A percentile compares a stretch with the other conserved stretches of the same genome.
Evolutionary conservation across 2,329 filamentous ascomycete species (phyloP).

Genomic region (Capronia americana): DNA sequence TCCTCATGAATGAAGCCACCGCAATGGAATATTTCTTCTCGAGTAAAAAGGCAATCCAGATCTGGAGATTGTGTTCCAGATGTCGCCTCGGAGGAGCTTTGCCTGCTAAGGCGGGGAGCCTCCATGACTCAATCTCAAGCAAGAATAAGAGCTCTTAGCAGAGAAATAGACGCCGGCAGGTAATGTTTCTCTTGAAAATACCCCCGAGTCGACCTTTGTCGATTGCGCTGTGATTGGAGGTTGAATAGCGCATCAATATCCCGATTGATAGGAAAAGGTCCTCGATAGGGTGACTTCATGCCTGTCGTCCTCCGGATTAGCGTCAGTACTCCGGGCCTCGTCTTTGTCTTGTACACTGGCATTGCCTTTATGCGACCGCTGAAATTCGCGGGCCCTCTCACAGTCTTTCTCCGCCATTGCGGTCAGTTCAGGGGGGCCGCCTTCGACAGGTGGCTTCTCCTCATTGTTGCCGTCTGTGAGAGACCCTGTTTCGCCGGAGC

Average conservation of each 20-base stretch:
- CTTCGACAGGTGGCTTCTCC: conserved; percentile 25
- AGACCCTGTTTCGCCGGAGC: not conserved
- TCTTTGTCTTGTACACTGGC: not conserved
- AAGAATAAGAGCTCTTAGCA: not conserved
- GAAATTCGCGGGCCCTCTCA: not conserved
- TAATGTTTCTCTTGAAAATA: not conserved
- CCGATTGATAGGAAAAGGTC: conserved; percentile 27
- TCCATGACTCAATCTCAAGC: not conserved
- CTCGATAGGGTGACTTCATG: conserved; percentile 21
- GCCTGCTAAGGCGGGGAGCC: not conserved
- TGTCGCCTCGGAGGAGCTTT: too few species aligned
- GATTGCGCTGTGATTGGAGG: not conserved
- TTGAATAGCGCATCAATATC: conserved; percentile 7
- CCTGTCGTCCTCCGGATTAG: conserved; percentile 3
- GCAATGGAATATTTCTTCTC: too few species aligned
- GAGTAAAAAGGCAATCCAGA: too few species aligned
- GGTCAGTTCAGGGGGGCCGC: conserved; percentile 19
- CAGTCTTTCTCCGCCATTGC: conserved; percentile 17
- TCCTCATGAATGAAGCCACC: too few species aligned
- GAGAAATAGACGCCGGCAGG: not conserved
- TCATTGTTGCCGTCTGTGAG: not conserved
- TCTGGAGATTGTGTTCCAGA: too few species aligned
- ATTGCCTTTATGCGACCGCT: not conserved
- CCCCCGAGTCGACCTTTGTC: not conserved
- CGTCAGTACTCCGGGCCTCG: not conserved